Evolutionary conservation across 805 yeast genomes (phyloP).

Genomic region (Candida krabiensis): DNA sequence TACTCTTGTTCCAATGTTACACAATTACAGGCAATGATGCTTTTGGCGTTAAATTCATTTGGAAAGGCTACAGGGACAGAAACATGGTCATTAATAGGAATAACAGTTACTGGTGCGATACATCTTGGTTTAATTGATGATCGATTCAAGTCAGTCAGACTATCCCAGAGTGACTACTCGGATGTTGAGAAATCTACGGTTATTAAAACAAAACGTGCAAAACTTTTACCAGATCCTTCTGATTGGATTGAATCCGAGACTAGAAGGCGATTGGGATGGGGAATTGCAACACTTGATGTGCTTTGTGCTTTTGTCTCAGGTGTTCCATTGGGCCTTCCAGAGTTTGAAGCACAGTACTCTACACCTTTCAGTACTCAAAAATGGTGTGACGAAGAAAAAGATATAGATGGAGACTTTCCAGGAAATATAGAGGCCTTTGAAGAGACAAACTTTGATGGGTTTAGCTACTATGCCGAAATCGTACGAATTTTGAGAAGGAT

Average conservation of each 20-base stretch:
- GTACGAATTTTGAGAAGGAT: slow-evolving; percentile 17
- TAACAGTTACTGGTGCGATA: slow-evolving; percentile 24
- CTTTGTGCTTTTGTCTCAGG: slow-evolving; percentile 38
- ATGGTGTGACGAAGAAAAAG: slow-evolving; percentile 10
- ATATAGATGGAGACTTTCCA: background rate
- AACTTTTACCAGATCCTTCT: slow-evolving; percentile 23
- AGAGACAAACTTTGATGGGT: slow-evolving; percentile 15
- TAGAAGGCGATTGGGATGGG: slow-evolving; percentile 36
- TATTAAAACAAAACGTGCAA: slow-evolving; percentile 20
- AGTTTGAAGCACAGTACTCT: slow-evolving; percentile 17
- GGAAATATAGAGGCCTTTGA: background rate
- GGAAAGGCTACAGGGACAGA: slow-evolving; percentile 25
- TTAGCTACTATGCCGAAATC: slow-evolving; percentile 21
- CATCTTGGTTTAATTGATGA: slow-evolving; percentile 20
- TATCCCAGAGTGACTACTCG: too few relatives aligned
- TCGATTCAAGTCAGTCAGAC: slow-evolving; percentile 3
- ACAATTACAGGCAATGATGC: slow-evolving; percentile 25
- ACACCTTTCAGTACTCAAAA: slow-evolving; percentile 17
- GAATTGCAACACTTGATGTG: slow-evolving; percentile 36
- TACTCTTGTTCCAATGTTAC: slow-evolving; percentile 22
- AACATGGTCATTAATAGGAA: slow-evolving; percentile 27
- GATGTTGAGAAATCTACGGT: background rate
- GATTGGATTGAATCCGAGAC: slow-evolving; percentile 40
- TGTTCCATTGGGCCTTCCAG: slow-evolving; percentile 25
- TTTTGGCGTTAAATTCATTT: slow-evolving; percentile 24